Evolutionary conservation across 352 stramenopile species (phyloP).

Genomic region (Detonula confervacea): DNA sequence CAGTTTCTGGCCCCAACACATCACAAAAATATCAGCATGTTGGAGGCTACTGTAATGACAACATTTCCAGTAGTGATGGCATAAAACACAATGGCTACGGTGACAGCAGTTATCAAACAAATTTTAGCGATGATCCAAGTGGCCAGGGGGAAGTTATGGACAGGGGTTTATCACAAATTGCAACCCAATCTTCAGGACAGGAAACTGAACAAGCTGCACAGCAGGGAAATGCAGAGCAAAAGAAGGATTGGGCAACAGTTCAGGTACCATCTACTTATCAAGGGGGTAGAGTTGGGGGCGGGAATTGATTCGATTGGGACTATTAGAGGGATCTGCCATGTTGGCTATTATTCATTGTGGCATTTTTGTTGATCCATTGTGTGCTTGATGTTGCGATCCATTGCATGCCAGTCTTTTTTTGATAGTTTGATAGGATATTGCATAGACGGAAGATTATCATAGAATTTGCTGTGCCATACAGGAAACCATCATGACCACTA

Average conservation of each 20-base stretch:
- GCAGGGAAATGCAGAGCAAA: too few species aligned
- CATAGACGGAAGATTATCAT: too few species aligned
- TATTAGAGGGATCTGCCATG: too few species aligned
- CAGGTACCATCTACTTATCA: slow-evolving; percentile 44
- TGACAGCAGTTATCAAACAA: slow-evolving; percentile 2
- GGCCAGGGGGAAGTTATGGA: slow-evolving; percentile 21
- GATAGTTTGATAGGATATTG: too few species aligned
- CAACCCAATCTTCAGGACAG: not conserved
- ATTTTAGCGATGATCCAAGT: not conserved
- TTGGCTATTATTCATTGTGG: too few species aligned
- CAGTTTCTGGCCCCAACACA: not conserved
- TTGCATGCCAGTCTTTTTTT: too few species aligned
- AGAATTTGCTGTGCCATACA: too few species aligned
- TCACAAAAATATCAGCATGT: slow-evolving; percentile 17
- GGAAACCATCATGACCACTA: too few species aligned
- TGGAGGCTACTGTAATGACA: slow-evolving; percentile 20
- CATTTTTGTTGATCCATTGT: too few species aligned
- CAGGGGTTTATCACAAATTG: slow-evolving; percentile 1
- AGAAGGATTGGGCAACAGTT: slow-evolving; percentile 33
- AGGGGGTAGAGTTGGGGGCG: slow-evolving; percentile 14
- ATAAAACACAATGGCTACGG: not conserved
- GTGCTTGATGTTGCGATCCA: too few species aligned
- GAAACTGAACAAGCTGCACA: not conserved
- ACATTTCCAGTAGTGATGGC: not conserved
- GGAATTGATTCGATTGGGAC: not conserved